phyloP scores from a whole-genome alignment of 1,284 basidiomycete species.

The Trametes sp. region DNA sequence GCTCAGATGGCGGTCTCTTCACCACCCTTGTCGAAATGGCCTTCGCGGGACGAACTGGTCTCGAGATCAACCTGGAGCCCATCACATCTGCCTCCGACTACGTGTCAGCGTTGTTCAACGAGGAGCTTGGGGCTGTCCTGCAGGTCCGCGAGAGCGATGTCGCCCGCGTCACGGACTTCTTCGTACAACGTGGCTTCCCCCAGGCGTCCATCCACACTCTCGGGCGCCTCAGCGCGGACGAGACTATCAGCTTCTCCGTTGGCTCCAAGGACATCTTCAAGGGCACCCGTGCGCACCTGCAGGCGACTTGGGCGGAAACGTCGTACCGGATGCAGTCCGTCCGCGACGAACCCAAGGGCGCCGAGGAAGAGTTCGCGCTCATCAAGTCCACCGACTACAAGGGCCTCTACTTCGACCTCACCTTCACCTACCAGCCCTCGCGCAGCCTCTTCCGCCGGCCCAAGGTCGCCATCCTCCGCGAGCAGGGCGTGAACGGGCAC shows the following conservation, averaged over 20 bases:
- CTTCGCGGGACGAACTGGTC: slow-evolving; percentile 90
- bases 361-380: slow-evolving; percentile 85
- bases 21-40: slow-evolving; percentile 95
- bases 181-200: slow-evolving; percentile 79
- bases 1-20: slow-evolving; percentile 96
- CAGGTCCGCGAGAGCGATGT: slow-evolving; percentile 81
- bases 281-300: slow-evolving; percentile 75
- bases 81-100: slow-evolving; percentile 60
- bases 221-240: slow-evolving; percentile 72
- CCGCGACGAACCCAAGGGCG: slow-evolving; percentile 84
- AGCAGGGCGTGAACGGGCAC: slow-evolving; percentile 99
- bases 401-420: slow-evolving; percentile 84
- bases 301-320: slow-evolving; percentile 93
- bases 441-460: slow-evolving; percentile 63
- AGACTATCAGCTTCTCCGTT: slow-evolving; percentile 70
- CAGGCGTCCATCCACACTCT: slow-evolving; percentile 76
- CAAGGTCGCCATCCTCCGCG: slow-evolving; percentile 93
- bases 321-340: slow-evolving; percentile 92
- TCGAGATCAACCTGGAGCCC: slow-evolving; percentile 71
- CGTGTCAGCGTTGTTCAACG: slow-evolving; percentile 88
- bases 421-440: slow-evolving; percentile 60
- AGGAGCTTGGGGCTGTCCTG: slow-evolving; percentile 94
- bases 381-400: slow-evolving; percentile 70
- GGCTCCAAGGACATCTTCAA: slow-evolving; percentile 65
- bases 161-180: slow-evolving; percentile 63